Evolutionary conservation across 228 moss, liverwort and hornwort species (phyloP), one percentile per base, ranked within the genome.

Genomic region (Sphagnum fallax): DNA sequence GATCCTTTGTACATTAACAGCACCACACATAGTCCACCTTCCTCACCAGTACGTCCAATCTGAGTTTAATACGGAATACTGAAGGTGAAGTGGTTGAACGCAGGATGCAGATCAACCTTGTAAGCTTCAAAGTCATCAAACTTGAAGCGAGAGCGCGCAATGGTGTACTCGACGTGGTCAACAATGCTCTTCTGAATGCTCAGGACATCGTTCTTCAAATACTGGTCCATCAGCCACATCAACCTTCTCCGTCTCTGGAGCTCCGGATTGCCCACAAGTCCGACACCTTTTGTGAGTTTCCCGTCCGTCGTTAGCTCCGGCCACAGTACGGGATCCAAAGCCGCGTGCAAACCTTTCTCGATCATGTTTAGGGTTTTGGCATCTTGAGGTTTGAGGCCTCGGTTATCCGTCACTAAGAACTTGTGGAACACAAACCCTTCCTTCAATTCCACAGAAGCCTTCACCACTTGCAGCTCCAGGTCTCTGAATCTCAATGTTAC

Each of bases 51-150:
- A 32, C 32, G 32, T 32, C 32, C 32, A 32, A 32, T 32, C 32
- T 32, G 32, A 1, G 32, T 32, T 32, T 32, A 32, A 32, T 32
- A 32, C 32, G 32, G 32, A 32, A 32, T 32, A 32, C 32, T 32
- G 32, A 32, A 32, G 32, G 32, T 32, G 32, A 32, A 32, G 32
- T 32, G 32, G 32, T 32, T 32, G 32, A 32, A 32, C 32, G 2
- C 32, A 32, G 32, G 32, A 32, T 32, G 32, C 32, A 32, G 32
- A 32, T 52, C 15, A 75, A 91, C 94, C 91, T 91, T 91, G 84
- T 94, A 94, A 66, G 91, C 94, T 73, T 94, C 91, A 77, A 94
- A 94, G 72, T 94, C 94, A 69, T 94, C 94, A 67, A 94, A 94
- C 63, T 91, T 88, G 77, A 94, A 91, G 73, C 91, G 91, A 67